Evolutionary conservation across 257 asterid species (phyloP).

Genomic region (Nicotiana paniculata): DNA sequence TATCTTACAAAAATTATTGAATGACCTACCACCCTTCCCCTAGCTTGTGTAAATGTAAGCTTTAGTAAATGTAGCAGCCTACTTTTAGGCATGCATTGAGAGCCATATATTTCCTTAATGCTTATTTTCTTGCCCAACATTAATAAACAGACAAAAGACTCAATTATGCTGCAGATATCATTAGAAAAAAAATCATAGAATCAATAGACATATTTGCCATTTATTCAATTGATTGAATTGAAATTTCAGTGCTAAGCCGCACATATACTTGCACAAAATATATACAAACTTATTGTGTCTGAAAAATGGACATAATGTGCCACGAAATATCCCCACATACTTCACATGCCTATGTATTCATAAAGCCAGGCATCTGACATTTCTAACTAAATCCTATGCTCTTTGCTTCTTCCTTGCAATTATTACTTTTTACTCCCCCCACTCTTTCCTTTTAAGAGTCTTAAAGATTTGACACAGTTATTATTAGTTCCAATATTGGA

Average conservation of each 20-base stretch:
- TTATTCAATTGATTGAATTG: background rate
- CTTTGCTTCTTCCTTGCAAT: background rate
- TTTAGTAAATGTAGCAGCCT: background rate
- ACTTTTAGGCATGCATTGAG: background rate
- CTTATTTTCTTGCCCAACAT: background rate
- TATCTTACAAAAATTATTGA: too few species aligned
- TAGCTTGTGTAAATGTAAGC: too few species aligned
- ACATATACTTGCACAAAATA: background rate
- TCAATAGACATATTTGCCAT: background rate
- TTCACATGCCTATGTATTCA: slow-evolving; percentile 35
- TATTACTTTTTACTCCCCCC: background rate
- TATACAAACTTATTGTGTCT: background rate
- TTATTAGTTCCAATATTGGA: background rate
- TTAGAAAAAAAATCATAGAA: background rate
- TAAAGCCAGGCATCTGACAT: slow-evolving; percentile 36
- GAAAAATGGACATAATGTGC: slow-evolving; percentile 3
- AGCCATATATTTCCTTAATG: background rate
- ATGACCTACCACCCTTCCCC: too few species aligned
- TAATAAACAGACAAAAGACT: background rate
- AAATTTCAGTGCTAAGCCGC: background rate
- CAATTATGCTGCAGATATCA: background rate
- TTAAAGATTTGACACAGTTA: background rate
- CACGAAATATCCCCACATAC: slow-evolving; percentile 10
- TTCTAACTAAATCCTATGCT: slow-evolving; percentile 9
- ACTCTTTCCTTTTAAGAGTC: slow-evolving; percentile 2